Evolutionary conservation across 768 basidiomycete genomes (phyloP), one percentile per base, ranked within the genome.

Genomic region (Auriculariales sp.): DNA sequence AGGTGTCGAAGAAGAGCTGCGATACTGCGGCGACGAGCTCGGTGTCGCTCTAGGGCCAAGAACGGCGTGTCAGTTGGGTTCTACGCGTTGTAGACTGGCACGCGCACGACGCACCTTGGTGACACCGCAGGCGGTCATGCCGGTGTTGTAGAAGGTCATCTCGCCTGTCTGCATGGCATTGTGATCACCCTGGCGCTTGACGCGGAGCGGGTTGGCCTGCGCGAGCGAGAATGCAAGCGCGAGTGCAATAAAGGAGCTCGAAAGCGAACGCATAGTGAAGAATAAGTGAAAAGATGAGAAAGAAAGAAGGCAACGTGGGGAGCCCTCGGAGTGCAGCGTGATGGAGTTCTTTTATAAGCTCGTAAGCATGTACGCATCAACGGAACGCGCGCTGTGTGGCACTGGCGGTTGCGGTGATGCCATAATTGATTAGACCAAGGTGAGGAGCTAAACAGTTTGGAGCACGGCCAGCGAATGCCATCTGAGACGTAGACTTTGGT

Each of bases 51-150:
- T 79, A 80, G 39, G 63, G 67, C 55, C 73, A 70, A 44, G 79
- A 80, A 59, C 81, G 82, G 6, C 81, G 71, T 50, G 78, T 78
- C 34, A 81, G 70, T 47, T 79, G 81, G 52, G 78, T 71, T n/a
- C 51, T 57, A 56, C 78, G 81, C 62, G 63, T 80, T 32, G 79
- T 81, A n/a, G n/a, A n/a, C n/a, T n/a, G n/a, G n/a, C n/a, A 15
- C 10, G 6, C 6, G 10, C 7, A 22, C 10, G 10, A 36, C 39
- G 4, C 39, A 25, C 28, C 66, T 79, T 81, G 42, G 64, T 68
- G 55, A 73, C 70, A 44, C 80, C 81, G 59, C 81, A 83, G 7
- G 81, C 71, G 49, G 78, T 78, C 35, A 81, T 70, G 48, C 79
- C 81, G 52, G 78, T 71, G 19, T 52, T 58, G 56, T 78, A 81